Conservation (phyloP, 352 stramenopile species). For the Phytophthora brassicae region DNA sequence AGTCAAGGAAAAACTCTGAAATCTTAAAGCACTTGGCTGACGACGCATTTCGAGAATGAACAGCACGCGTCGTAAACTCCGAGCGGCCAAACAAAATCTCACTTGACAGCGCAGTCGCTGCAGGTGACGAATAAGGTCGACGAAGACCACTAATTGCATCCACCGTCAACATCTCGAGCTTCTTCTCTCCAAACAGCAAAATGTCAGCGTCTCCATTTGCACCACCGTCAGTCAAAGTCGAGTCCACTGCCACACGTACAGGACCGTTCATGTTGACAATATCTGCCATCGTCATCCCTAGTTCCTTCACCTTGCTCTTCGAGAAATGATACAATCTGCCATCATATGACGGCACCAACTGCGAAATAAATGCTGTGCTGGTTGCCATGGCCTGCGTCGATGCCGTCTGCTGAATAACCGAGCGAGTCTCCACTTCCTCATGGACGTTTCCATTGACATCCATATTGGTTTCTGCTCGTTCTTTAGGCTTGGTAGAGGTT, state of each 20-base stretch:
- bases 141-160: conserved; percentile 64
- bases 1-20: conserved; percentile 84
- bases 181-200: conserved; percentile 78
- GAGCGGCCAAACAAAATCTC: conserved; percentile 73
- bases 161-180: conserved; percentile 69
- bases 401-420: conserved; percentile 30
- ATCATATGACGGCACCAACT: conserved; percentile 77
- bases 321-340: conserved; percentile 76
- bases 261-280: conserved; percentile 76
- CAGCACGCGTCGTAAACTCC: conserved; percentile 67
- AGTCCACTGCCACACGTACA: conserved; percentile 47
- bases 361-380: conserved; percentile 43
- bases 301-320: conserved; percentile 59
- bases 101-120: conserved; percentile 15
- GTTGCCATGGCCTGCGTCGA: conserved; percentile 31
- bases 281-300: conserved; percentile 78
- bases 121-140: conserved; percentile 43
- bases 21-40: conserved; percentile 76
- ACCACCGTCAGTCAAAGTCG: neutral
- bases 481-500: neutral
- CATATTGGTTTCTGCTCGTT: conserved; percentile 14
- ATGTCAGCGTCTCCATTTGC: conserved; percentile 50
- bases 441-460: conserved; percentile 36
- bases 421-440: conserved; percentile 24
- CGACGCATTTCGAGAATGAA: conserved; percentile 63